phyloP scores from a whole-genome alignment of 768 basidiomycete genomes.

The Trametes maxima region DNA sequence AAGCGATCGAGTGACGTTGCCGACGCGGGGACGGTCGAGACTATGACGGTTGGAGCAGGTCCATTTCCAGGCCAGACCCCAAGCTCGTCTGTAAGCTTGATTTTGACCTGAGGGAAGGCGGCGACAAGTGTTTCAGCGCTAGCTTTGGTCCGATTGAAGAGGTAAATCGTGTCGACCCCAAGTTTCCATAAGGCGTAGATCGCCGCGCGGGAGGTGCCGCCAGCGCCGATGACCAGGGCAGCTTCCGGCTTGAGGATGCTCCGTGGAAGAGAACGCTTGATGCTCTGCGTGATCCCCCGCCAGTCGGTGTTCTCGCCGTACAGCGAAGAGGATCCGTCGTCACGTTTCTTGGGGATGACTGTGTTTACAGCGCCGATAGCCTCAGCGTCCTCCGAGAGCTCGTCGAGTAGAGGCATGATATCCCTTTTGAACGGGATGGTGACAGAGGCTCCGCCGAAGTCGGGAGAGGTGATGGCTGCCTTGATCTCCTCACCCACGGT shows the following conservation, averaged over 20 bases:
- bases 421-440: conserved; percentile 96
- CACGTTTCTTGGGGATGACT: conserved; percentile 57
- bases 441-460: conserved; percentile 94
- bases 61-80: conserved; percentile 49
- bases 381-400: conserved; percentile 77
- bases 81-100: conserved; percentile 63
- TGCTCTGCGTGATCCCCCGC: conserved; percentile 75
- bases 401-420: conserved; percentile 81
- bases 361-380: conserved; percentile 96
- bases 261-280: conserved; percentile 46
- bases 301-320: conserved; percentile 97
- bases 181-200: conserved; percentile 83
- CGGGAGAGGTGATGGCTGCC: conserved; percentile 57
- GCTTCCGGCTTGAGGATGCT: conserved; percentile 42
- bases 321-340: conserved; percentile 52
- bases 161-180: conserved; percentile 69
- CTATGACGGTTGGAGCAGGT: conserved; percentile 67
- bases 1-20: conserved; percentile 48
- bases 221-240: conserved; percentile 90
- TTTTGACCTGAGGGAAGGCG: conserved; percentile 65
- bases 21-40: conserved; percentile 86
- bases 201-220: conserved; percentile 93
- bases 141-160: conserved; percentile 81
- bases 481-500: conserved; percentile 67
- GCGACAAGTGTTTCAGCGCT: conserved; percentile 72